A percentile compares a stretch with the other conserved stretches of the same genome.
These are phyloP conservation scores for Arthrocladium fulminans DNA, from an alignment of 2,329 filamentous ascomycete species.

Conservation along the genomic window DNA sequence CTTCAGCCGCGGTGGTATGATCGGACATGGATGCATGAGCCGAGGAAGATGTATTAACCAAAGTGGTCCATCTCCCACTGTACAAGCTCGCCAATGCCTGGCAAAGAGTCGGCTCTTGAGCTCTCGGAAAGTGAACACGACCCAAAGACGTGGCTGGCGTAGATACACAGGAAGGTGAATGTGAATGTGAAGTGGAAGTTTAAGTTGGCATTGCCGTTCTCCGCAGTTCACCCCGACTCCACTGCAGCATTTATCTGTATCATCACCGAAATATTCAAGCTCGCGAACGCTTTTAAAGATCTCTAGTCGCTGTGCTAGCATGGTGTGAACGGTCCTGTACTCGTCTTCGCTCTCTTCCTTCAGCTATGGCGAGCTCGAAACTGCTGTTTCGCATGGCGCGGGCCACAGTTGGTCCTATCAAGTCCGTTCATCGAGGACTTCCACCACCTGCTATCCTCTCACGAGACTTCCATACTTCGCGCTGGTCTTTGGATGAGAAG, in stretches of 20 bases:
- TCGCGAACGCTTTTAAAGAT: neutral
- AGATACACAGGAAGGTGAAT: neutral
- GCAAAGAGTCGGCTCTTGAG: too few species aligned
- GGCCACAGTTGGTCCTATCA: neutral
- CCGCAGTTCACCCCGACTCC: neutral
- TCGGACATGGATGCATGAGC: too few species aligned
- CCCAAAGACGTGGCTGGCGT: too few species aligned
- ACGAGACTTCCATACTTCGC: neutral
- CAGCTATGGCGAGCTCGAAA: neutral
- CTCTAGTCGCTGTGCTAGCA: neutral
- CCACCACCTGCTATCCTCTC: neutral
- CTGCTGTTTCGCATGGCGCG: neutral
- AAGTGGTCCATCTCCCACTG: too few species aligned
- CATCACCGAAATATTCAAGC: neutral
- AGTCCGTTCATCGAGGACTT: neutral
- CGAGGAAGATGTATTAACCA: too few species aligned
- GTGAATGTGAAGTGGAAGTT: neutral
- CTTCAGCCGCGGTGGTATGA: too few species aligned
- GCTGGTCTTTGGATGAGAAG: constrained; percentile 4
- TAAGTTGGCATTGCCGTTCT: neutral
- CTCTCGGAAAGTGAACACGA: too few species aligned
- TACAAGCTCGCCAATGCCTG: too few species aligned
- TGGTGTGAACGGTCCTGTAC: neutral
- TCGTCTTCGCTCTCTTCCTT: neutral
- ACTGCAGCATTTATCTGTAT: neutral